These are phyloP conservation scores for Boletus subluridellus DNA, from an alignment of 1,284 basidiomycete species.

Conservation along the genomic window DNA sequence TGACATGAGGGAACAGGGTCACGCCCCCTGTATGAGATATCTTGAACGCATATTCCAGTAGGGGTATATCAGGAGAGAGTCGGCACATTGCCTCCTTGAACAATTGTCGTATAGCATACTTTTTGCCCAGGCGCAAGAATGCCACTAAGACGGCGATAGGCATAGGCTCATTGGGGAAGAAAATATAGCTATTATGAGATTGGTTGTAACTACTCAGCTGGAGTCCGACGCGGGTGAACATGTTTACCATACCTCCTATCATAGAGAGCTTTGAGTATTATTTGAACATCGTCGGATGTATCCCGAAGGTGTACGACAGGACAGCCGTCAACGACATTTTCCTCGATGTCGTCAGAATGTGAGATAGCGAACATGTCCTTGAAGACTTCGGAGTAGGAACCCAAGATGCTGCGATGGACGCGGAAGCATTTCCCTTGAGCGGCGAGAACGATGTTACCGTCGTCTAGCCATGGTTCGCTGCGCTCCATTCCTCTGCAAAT, in stretches of 20 bases:
- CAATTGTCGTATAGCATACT: slow-evolving; percentile 14
- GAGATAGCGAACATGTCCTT: slow-evolving; percentile 17
- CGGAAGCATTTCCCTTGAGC: slow-evolving; percentile 13
- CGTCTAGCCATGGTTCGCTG: slow-evolving; percentile 20
- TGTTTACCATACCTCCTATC: slow-evolving; percentile 4
- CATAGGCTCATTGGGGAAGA: slow-evolving; percentile 6
- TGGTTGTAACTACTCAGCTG: background rate
- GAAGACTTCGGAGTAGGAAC: slow-evolving; percentile 20
- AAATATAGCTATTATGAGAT: slow-evolving; percentile 3
- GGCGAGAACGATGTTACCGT: slow-evolving; percentile 20
- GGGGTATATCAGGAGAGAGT: background rate
- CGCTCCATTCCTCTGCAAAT: background rate
- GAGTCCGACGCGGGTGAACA: too few species aligned
- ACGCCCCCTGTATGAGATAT: background rate
- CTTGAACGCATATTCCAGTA: background rate
- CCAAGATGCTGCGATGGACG: slow-evolving; percentile 20
- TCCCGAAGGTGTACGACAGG: slow-evolving; percentile 11
- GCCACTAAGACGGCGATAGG: background rate
- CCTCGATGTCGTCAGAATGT: background rate
- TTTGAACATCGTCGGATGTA: slow-evolving; percentile 4
- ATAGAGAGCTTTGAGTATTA: slow-evolving; percentile 19
- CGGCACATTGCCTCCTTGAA: slow-evolving; percentile 4
- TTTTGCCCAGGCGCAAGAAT: slow-evolving; percentile 5
- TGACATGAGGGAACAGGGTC: slow-evolving; percentile 4
- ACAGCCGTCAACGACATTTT: slow-evolving; percentile 11